phyloP scores from a whole-genome alignment of 1,284 basidiomycete species.

The Leccinum holopus region DNA sequence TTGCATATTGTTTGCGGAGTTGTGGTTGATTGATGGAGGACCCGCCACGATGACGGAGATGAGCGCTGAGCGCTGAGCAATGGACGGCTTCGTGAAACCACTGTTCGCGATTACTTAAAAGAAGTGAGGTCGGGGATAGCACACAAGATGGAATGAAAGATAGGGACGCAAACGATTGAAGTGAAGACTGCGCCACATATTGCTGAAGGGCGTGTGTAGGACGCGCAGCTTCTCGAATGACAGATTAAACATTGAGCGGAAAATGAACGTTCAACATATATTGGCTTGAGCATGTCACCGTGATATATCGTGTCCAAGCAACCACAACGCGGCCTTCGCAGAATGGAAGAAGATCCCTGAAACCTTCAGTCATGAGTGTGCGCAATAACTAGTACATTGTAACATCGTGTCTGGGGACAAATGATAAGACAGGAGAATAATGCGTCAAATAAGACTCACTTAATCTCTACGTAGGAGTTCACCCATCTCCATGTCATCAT shows the following conservation, averaged over 20 bases:
- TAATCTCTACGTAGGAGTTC: constrained; percentile 42
- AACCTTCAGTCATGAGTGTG: constrained; percentile 15
- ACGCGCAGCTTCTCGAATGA: neutral
- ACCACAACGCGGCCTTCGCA: constrained; percentile 1
- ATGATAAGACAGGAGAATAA: constrained; percentile 4
- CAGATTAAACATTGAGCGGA: constrained; percentile 17
- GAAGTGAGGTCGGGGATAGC: constrained; percentile 12
- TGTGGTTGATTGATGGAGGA: constrained; percentile 1
- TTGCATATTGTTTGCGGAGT: neutral
- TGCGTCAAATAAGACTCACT: constrained; percentile 23
- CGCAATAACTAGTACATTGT: constrained; percentile 25
- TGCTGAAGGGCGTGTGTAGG: constrained; percentile 1
- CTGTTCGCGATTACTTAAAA: constrained; percentile 12
- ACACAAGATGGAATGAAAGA: constrained; percentile 9
- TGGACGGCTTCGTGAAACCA: constrained; percentile 5
- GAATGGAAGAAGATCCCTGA: constrained; percentile 12
- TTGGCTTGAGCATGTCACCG: constrained; percentile 3
- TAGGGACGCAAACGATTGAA: neutral
- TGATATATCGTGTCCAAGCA: constrained; percentile 6
- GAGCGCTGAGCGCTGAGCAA: constrained; percentile 14
- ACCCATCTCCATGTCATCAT: constrained; percentile 63
- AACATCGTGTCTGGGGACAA: constrained; percentile 14
- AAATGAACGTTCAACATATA: constrained; percentile 4
- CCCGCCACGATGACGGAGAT: constrained; percentile 23
- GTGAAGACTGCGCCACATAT: constrained; percentile 21